These are phyloP conservation scores for Darksidea phi DNA, from an alignment of 495 filamentous ascomycete genomes.

Conservation along the genomic window DNA sequence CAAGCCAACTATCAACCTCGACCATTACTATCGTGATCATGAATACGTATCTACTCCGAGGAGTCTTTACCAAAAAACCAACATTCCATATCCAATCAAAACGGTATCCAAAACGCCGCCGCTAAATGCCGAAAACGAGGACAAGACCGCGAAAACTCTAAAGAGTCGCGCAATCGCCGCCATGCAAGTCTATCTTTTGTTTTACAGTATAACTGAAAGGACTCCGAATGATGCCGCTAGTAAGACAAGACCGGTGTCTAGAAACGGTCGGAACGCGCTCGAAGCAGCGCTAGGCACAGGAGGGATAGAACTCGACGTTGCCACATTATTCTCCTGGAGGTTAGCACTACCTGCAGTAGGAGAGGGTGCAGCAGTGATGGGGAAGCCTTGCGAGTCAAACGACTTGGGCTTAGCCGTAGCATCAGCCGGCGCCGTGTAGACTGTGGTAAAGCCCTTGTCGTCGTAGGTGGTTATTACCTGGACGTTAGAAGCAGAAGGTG, in stretches of 20 bases:
- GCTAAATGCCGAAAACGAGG: conserved; percentile 16
- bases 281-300: conserved; percentile 16
- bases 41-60: conserved; percentile 5
- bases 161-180: conserved; percentile 3
- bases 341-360: conserved; percentile 16
- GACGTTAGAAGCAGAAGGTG: conserved; percentile 48
- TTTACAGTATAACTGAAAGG: conserved; percentile 29
- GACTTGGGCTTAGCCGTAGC: conserved; percentile 37
- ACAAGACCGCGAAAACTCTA: not conserved
- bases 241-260: conserved; percentile 16
- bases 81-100: not conserved
- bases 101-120: conserved; percentile 17
- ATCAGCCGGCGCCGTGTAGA: conserved; percentile 43
- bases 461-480: conserved; percentile 47
- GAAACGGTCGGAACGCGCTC: conserved; percentile 17
- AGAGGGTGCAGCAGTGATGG: conserved; percentile 40
- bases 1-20: conserved; percentile 7
- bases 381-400: conserved; percentile 48
- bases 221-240: conserved; percentile 31
- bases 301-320: conserved; percentile 3
- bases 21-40: conserved; percentile 11
- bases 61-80: not conserved
- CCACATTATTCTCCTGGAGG: conserved; percentile 29
- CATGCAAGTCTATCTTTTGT: conserved; percentile 8
- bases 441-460: conserved; percentile 47